Conservation (phyloP, 306 rosid genomes). For the Cicer cuneatum region DNA sequence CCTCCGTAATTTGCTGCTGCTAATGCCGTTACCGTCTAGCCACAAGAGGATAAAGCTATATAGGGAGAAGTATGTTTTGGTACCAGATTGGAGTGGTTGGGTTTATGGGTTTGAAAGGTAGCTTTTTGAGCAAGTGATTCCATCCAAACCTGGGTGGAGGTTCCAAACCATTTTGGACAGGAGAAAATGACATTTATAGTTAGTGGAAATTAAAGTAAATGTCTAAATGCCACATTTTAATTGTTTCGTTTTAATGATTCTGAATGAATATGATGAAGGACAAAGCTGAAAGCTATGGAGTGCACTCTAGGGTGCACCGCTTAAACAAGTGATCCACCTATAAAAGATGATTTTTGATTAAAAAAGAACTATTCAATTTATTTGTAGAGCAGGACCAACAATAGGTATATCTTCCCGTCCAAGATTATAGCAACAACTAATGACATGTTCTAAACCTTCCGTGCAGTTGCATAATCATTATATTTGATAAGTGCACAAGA, state of each 20-base stretch:
- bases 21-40: not conserved
- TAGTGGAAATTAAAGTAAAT: no score
- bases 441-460: slow-evolving; percentile 14
- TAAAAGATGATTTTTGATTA: not conserved
- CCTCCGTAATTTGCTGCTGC: not conserved
- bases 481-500: slow-evolving; percentile 22
- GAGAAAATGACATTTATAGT: no score
- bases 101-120: not conserved
- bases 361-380: not conserved
- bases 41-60: not conserved
- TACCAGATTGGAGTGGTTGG: not conserved
- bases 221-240: not conserved
- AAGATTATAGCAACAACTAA: not conserved
- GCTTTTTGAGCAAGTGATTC: not conserved
- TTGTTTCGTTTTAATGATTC: not conserved
- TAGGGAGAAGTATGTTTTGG: not conserved
- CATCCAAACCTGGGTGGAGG: not conserved
- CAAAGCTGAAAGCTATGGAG: not conserved
- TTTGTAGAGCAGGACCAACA: slow-evolving; percentile 8
- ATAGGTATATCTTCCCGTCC: not conserved
- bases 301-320: not conserved
- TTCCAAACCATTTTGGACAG: not conserved
- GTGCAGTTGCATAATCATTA: slow-evolving; percentile 23
- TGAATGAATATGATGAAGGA: not conserved
- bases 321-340: not conserved